Conservation (phyloP, 176 grass and related monocot species). For the Oryza punctata region DNA sequence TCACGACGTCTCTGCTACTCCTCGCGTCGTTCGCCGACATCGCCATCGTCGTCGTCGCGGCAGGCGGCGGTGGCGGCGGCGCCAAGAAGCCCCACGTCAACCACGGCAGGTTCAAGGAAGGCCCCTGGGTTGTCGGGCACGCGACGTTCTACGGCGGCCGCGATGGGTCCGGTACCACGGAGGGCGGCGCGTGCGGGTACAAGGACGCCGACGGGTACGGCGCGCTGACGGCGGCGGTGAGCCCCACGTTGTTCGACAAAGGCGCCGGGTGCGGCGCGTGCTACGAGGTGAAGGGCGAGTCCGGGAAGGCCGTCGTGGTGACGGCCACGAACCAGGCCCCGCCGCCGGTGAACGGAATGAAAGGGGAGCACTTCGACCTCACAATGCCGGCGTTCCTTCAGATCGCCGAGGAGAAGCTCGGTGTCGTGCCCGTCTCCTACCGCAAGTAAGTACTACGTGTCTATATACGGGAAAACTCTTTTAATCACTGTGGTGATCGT, state of each 20-base stretch:
- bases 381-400: slow-evolving; percentile 61
- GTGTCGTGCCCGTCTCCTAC: slow-evolving; percentile 67
- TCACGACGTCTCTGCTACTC: neutral
- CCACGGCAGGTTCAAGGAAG: slow-evolving; percentile 53
- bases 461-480: no score
- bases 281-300: neutral
- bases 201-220: slow-evolving; percentile 75
- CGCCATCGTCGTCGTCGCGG: neutral
- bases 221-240: slow-evolving; percentile 69
- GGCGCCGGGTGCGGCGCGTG: slow-evolving; percentile 53
- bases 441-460: neutral
- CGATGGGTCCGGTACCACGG: slow-evolving; percentile 51
- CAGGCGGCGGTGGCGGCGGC: neutral
- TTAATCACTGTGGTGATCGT: no score
- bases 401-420: slow-evolving; percentile 68
- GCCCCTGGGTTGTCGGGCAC: slow-evolving; percentile 55
- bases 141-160: slow-evolving; percentile 74
- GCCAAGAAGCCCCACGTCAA: slow-evolving; percentile 33
- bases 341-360: slow-evolving; percentile 39
- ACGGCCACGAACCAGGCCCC: slow-evolving; percentile 63
- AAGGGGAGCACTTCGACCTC: slow-evolving; percentile 63
- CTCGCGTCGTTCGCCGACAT: neutral
- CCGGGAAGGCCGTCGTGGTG: neutral
- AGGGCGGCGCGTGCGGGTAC: slow-evolving; percentile 68
- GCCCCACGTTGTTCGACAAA: slow-evolving; percentile 57